Conservation (phyloP, 1,139 yeast genomes). For the Trichomonascaceae sp. region DNA sequence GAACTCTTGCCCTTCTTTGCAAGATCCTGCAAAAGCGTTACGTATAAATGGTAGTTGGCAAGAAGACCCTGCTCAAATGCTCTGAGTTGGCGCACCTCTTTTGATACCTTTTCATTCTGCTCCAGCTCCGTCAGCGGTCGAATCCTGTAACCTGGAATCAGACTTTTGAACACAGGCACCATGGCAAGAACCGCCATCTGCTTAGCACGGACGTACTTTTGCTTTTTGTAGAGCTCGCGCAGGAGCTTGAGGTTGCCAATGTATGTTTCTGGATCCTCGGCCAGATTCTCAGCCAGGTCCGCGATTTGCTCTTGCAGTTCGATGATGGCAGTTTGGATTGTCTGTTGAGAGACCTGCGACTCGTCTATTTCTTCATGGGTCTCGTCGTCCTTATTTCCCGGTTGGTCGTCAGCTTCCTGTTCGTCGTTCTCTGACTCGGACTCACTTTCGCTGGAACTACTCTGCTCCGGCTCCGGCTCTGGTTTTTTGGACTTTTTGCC, state of each 20-base stretch:
- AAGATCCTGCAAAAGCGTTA: slow-evolving; percentile 37
- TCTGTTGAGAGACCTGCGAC: slow-evolving; percentile 31
- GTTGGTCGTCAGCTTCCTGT: slow-evolving; percentile 17
- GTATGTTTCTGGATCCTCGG: slow-evolving; percentile 88
- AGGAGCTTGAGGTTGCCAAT: slow-evolving; percentile 52
- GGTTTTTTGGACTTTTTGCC: slow-evolving; percentile 16
- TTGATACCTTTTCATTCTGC: slow-evolving; percentile 66
- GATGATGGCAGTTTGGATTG: slow-evolving; percentile 21
- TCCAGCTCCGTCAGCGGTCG: slow-evolving; percentile 74
- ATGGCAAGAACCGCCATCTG: slow-evolving; percentile 68
- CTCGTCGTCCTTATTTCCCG: slow-evolving; percentile 15
- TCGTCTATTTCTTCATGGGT: slow-evolving; percentile 34
- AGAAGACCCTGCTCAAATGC: slow-evolving; percentile 70
- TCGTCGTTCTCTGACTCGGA: slow-evolving; percentile 14
- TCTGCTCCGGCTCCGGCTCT: slow-evolving; percentile 19
- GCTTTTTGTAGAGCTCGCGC: slow-evolving; percentile 50
- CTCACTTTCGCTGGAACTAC: slow-evolving; percentile 11
- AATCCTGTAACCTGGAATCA: slow-evolving; percentile 81
- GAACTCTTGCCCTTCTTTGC: slow-evolving; percentile 15
- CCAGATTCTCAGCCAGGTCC: slow-evolving; percentile 57
- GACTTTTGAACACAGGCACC: slow-evolving; percentile 70
- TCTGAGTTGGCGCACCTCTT: slow-evolving; percentile 65
- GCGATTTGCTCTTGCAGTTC: slow-evolving; percentile 77
- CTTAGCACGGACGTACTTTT: slow-evolving; percentile 53
- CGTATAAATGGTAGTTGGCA: slow-evolving; percentile 52